Evolutionary conservation across 2,329 filamentous ascomycete species (phyloP), one percentile per base, ranked within the genome.

Genomic region (Penicillium paneum): DNA sequence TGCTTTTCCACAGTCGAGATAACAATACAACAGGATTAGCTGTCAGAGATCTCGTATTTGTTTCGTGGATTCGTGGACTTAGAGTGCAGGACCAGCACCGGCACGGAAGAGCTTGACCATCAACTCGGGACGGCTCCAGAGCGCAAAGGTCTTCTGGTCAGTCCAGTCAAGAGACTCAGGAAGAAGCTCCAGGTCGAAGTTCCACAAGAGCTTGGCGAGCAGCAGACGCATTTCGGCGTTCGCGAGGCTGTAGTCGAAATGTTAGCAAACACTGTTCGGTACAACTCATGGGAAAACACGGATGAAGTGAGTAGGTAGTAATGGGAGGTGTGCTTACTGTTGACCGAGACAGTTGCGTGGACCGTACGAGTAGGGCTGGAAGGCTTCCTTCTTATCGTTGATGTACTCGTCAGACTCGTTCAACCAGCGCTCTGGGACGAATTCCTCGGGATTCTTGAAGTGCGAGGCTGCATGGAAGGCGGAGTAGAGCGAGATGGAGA

Each of bases 221-320:
- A 77, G 69, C 1, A 76, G 62, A 3, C 74, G 74, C 67, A 76
- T 74, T 57, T 77, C 75, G 21, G 59, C 59, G 31, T 65, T 63
- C 17, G 66, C 65, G 4, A 71, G 58, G 38, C 66, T 77, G 34
- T 19, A 19, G 8, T 32, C 17, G 26, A 13, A 15, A 17, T 21
- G 12, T 59, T 45, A 56, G 52, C 17, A 36, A 35, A 34, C 35
- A 21, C 13, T 31, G 5, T 13, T 10, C 24, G 17, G 17, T 21
- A 40, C 5, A 5, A 5, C 32, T 36, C 3, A 13, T 15, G 15
- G 7, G 5, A 19, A 47, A 38, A 11, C 2, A 26, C 8, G 8
- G 13, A 26, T 29, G 11, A 35, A 24, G 29, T 44, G 29, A 39
- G 29, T 32, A 13, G 7, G 7, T 21, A 21, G 10, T 35, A 10